A percentile compares a stretch with the other conserved stretches of the same genome.
Conservation (phyloP, 1,284 basidiomycete genomes). For the Apiotrichum porosum region DNA sequence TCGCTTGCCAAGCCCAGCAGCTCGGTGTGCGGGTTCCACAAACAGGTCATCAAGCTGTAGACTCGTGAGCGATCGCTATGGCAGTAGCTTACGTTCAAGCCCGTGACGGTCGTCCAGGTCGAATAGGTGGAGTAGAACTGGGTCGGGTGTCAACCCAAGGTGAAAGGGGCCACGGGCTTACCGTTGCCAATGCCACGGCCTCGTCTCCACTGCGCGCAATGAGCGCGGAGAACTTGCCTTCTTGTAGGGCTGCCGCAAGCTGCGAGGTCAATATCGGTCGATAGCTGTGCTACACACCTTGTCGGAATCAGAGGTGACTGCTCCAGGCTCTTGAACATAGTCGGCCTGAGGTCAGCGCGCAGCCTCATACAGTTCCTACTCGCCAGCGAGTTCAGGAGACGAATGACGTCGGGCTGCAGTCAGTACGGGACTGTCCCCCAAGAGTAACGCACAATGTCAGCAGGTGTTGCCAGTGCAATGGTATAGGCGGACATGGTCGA, state of each 20-base stretch:
- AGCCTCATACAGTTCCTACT: too few relatives aligned
- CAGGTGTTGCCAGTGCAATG: background rate
- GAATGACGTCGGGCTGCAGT: background rate
- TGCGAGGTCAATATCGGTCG: background rate
- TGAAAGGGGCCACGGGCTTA: background rate
- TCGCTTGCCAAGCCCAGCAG: background rate
- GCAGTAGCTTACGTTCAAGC: background rate
- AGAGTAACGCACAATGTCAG: background rate
- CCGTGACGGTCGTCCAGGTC: background rate
- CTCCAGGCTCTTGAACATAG: background rate
- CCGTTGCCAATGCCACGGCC: background rate
- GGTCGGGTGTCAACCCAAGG: background rate
- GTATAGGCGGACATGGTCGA: background rate
- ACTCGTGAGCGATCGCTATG: too few relatives aligned
- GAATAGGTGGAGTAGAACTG: conserved; percentile 1
- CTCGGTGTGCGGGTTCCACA: background rate
- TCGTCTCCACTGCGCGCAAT: background rate
- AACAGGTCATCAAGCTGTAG: conserved; percentile 1
- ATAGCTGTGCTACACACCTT: background rate
- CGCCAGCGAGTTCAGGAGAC: background rate
- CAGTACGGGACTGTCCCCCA: background rate
- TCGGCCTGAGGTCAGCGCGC: background rate
- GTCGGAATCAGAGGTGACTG: background rate
- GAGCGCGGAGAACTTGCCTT: background rate
- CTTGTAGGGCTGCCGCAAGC: background rate